Base-by-base conservation (phyloP, 768 basidiomycete species). In the Leucosporidium creatinivorum region DNA sequence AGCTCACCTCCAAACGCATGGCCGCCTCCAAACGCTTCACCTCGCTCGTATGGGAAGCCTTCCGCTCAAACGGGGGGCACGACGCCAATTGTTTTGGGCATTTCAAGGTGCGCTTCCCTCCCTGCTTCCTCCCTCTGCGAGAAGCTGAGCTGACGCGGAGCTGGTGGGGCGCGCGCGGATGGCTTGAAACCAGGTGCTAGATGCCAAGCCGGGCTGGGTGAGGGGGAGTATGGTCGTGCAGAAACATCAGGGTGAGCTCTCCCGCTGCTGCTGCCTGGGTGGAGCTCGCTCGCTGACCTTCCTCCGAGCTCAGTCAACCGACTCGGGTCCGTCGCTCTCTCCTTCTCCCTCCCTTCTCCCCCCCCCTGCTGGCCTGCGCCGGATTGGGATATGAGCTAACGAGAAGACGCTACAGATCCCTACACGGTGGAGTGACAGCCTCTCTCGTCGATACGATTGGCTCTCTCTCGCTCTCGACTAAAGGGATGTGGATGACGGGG, bases 381-480 rank as follows among this genome's bases (percentile, higher is more conserved):
- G 30, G 31, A 23, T 26, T n/a, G n/a, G 17, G 23, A 23, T 19
- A 6, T 39, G 26, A 13, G 6, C 33, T 36, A 12, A 12, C 33
- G 6, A 36, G 6, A 12, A 5, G 5, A 15, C 58, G 5, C 56
- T 51, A 10, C 61, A 67, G 49, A 44, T 62, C 63, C 12, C 61
- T 75, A 3, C 74, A 75, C 50, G 74, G 74, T 19, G 74, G 74
- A 2, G 4, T 75, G 26, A 73, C 73, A 51, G 66, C 67, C 6
- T 61, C 61, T 3, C 55, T 75, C 5, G 69, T 74, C 9, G 74
- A 75, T 51, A 75, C 71, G 17, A 66, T 70, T 58, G 74, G 74
- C 2, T 61, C 56, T 4, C 59, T 75, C n/a, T 69, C 73, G 8
- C 57, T 75, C 25, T 62, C 68, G 7, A 56, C 69, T 23, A 54